Evolutionary conservation across 768 basidiomycete genomes (phyloP), one percentile per base, ranked within the genome.

Genomic region (Rhizopogon vulgaris): DNA sequence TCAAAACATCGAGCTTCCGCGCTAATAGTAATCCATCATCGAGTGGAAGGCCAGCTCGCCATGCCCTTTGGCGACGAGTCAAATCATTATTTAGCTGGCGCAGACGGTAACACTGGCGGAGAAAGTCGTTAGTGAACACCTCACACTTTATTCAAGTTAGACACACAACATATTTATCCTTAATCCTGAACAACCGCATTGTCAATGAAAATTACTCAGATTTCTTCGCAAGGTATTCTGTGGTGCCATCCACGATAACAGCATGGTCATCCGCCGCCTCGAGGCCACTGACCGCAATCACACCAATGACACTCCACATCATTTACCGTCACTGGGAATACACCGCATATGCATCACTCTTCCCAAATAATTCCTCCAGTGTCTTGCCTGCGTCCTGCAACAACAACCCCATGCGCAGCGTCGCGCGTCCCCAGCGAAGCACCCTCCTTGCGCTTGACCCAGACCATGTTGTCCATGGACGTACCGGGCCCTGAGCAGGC

Each of bases 401-500:
- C 38, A 52, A 52, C 36, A 52, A 37, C 5, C 54, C 55, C 69
- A 67, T 63, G 18, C 48, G 52, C 58, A 63, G 38, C 34, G 63
- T 55, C 2, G 65, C 63, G 49, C 4, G 17, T 1, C 69, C 65
- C 69, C 66, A 70, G 25, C 66, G 43, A 1, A 69, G 61, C 9
- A 70, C 66, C 60, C 18, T 69, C 67, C 18, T 69, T 69, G 32
- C 69, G 68, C 6, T 65, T 63, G 34, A 69, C 66, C 68, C 65
- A 70, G 37, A 48, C 49, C 59, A 63, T 66, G 22, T 66, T 67
- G 41, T 68, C 66, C 0, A 62, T 59, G 32, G 57, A 56, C 3
- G 69, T 68, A 1, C 69, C 69, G 0, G 68, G 58, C 0, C 56
- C 49, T 1, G 68, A 60, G 2, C 52, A 56, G 41, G 61, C 56